Evolutionary conservation across 805 yeast species (phyloP).

Genomic region (Starmera quercuum): DNA sequence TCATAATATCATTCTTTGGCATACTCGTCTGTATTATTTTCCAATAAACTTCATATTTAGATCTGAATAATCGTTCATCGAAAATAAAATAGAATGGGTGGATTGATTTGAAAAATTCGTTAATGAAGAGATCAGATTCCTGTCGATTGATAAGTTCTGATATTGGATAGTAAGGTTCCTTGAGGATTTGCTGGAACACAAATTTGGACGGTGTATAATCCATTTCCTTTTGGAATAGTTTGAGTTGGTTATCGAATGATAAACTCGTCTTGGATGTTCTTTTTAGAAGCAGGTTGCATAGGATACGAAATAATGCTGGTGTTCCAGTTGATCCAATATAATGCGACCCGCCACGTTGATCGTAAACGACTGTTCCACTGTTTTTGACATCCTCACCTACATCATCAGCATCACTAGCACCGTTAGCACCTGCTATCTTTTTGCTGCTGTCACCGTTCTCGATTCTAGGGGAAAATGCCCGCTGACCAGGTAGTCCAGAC

Average conservation of each 20-base stretch:
- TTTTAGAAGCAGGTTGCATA: conserved; percentile 32
- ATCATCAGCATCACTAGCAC: conserved; percentile 8
- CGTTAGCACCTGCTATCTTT: conserved; percentile 3
- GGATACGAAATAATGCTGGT: conserved; percentile 32
- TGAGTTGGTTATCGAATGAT: conserved; percentile 25
- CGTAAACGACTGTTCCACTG: conserved; percentile 32
- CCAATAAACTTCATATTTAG: conserved; percentile 33
- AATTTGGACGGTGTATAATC: conserved; percentile 7
- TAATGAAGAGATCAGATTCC: conserved; percentile 29
- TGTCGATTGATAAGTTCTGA: conserved; percentile 23
- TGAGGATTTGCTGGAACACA: conserved; percentile 6
- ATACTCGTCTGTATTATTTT: conserved; percentile 1
- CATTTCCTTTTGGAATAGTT: conserved; percentile 11
- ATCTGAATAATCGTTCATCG: conserved; percentile 24
- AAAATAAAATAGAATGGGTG: conserved; percentile 38
- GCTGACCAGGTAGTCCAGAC: too few relatives aligned
- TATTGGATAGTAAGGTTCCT: conserved; percentile 28
- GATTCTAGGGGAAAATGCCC: too few relatives aligned
- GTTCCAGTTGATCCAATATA: conserved; percentile 41
- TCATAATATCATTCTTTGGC: conserved; percentile 1
- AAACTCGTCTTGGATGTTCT: conserved; percentile 26
- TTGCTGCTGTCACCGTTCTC: neutral
- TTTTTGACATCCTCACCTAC: conserved; percentile 2
- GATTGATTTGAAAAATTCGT: conserved; percentile 32
- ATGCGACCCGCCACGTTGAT: conserved; percentile 38